These are phyloP conservation scores for Fistulifera pelliculosa DNA, from an alignment of 108 stramenopile species.

Conservation along the genomic window DNA sequence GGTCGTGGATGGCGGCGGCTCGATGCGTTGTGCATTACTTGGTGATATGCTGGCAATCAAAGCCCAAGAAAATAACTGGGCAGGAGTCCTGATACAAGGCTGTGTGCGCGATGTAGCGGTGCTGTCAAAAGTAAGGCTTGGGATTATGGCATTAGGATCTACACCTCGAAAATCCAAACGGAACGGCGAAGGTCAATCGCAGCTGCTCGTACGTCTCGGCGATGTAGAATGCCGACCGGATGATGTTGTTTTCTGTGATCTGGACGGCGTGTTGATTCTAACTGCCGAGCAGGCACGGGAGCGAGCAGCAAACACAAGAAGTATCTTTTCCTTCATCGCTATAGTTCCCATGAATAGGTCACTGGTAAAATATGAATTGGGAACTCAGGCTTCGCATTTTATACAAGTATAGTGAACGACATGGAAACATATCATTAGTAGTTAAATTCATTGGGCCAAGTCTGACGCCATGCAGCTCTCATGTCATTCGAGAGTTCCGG, in stretches of 20 bases:
- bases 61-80: slow-evolving; percentile 44
- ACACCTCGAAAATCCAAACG: slow-evolving; percentile 58
- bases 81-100: slow-evolving; percentile 58
- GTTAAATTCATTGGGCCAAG: slow-evolving; percentile 20
- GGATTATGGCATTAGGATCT: slow-evolving; percentile 58
- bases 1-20: slow-evolving; percentile 61
- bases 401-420: neutral
- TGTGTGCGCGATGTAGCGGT: slow-evolving; percentile 68
- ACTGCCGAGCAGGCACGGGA: too few species aligned
- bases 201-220: slow-evolving; percentile 16
- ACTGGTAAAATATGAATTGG: too few species aligned
- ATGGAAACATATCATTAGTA: slow-evolving; percentile 4
- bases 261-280: slow-evolving; percentile 16
- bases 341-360: too few species aligned
- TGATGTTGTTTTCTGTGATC: slow-evolving; percentile 23
- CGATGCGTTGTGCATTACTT: slow-evolving; percentile 45
- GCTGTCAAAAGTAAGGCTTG: slow-evolving; percentile 37
- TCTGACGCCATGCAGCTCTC: slow-evolving; percentile 46
- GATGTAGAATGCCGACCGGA: slow-evolving; percentile 17
- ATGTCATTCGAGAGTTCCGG: slow-evolving; percentile 71
- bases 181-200: slow-evolving; percentile 21
- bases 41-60: slow-evolving; percentile 56
- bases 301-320: too few species aligned
- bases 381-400: too few species aligned
- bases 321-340: too few species aligned